These are phyloP conservation scores for Tricholoma saponaceum DNA, from an alignment of 768 basidiomycete genomes.

Conservation along the genomic window DNA sequence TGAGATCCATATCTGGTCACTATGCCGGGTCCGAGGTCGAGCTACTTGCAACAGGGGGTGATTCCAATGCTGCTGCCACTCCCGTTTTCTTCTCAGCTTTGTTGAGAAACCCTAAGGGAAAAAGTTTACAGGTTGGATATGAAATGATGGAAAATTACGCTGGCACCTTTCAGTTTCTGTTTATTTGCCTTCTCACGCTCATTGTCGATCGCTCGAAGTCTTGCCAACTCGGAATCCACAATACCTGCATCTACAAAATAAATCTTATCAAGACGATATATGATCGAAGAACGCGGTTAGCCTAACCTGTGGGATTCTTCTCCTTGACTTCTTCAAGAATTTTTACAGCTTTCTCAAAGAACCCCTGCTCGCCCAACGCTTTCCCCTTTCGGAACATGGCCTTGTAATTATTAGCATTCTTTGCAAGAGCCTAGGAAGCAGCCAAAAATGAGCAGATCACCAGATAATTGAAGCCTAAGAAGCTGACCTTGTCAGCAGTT, in stretches of 20 bases:
- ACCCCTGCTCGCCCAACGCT: slow-evolving; percentile 72
- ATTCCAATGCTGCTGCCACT: not conserved
- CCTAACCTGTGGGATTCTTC: slow-evolving; percentile 57
- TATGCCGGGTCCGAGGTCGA: slow-evolving; percentile 4
- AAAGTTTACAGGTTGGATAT: not conserved
- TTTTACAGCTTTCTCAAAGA: slow-evolving; percentile 66
- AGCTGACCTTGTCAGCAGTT: slow-evolving; percentile 70
- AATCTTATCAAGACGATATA: slow-evolving; percentile 1
- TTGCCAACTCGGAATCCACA: slow-evolving; percentile 61
- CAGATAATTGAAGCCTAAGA: not conserved
- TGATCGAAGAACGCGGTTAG: not conserved
- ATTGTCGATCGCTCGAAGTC: slow-evolving; percentile 59
- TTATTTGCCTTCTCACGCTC: slow-evolving; percentile 63
- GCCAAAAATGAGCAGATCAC: not conserved
- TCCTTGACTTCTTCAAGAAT: slow-evolving; percentile 61
- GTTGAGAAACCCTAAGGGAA: slow-evolving; percentile 45
- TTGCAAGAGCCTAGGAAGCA: slow-evolving; percentile 57
- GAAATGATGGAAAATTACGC: not conserved
- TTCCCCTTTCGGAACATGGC: slow-evolving; percentile 81
- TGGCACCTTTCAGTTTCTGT: slow-evolving; percentile 69
- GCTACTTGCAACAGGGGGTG: slow-evolving; percentile 1
- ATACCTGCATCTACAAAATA: slow-evolving; percentile 43
- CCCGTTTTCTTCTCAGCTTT: slow-evolving; percentile 17
- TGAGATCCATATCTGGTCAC: not conserved
- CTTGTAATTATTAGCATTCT: slow-evolving; percentile 75